Evolutionary conservation across 2,329 filamentous ascomycete species (phyloP).

Genomic region (Paramyrothecium sp.): DNA sequence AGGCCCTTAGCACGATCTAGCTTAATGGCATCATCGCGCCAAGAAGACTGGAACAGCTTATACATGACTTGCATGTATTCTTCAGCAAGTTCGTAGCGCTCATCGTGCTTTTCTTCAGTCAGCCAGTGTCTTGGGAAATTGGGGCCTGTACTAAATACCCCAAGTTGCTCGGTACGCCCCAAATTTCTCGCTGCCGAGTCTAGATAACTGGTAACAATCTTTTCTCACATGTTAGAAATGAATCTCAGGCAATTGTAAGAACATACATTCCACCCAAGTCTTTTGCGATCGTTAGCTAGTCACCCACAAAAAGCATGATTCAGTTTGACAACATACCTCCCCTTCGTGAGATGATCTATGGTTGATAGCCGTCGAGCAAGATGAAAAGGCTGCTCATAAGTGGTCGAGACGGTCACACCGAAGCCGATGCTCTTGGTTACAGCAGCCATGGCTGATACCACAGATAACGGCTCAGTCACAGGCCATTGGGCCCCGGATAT

Average conservation of each 20-base stretch:
- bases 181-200: slow-evolving; percentile 68
- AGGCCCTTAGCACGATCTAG: slow-evolving; percentile 56
- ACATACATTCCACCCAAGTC: slow-evolving; percentile 54
- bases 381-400: slow-evolving; percentile 70
- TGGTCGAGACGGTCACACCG: slow-evolving; percentile 68
- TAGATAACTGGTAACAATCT: slow-evolving; percentile 69
- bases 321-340: slow-evolving; percentile 37
- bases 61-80: slow-evolving; percentile 65
- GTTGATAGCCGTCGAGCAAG: slow-evolving; percentile 65
- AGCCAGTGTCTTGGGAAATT: neutral
- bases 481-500: slow-evolving; percentile 68
- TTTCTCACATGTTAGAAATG: slow-evolving; percentile 22
- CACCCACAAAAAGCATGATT: neutral
- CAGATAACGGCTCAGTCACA: slow-evolving; percentile 65
- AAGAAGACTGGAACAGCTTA: slow-evolving; percentile 67
- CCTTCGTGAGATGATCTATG: slow-evolving; percentile 65
- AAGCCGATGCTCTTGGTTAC: slow-evolving; percentile 67
- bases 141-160: slow-evolving; percentile 9
- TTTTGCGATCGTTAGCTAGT: slow-evolving; percentile 13
- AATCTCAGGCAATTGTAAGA: no score
- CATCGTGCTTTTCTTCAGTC: slow-evolving; percentile 50
- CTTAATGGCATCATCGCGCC: slow-evolving; percentile 65
- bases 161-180: slow-evolving; percentile 53
- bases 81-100: slow-evolving; percentile 61
- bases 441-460: slow-evolving; percentile 68